These are phyloP conservation scores for Suillus plorans DNA, from an alignment of 768 basidiomycete genomes.

Conservation along the genomic window DNA sequence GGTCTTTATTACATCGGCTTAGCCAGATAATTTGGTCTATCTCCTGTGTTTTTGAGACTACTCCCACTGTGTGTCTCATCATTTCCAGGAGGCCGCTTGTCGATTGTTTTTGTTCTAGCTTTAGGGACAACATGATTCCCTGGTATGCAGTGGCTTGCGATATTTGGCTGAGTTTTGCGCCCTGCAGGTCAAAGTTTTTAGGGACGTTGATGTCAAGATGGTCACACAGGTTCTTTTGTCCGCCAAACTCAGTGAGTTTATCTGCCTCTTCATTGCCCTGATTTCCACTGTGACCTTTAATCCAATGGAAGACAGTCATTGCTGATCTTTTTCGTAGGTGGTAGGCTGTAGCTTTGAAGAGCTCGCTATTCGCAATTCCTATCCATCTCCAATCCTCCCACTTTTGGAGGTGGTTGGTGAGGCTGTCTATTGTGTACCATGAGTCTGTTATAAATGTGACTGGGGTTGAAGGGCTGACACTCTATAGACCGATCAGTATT, in stretches of 20 bases:
- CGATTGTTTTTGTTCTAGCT: background rate
- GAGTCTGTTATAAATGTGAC: constrained; percentile 20
- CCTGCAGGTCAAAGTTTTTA: constrained; percentile 7
- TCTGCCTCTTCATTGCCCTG: constrained; percentile 28
- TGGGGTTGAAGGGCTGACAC: background rate
- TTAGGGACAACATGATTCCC: constrained; percentile 1
- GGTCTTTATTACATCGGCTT: background rate
- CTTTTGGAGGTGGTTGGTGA: constrained; percentile 7
- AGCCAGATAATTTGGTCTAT: background rate
- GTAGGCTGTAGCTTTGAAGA: constrained; percentile 6
- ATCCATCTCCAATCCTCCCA: constrained; percentile 32
- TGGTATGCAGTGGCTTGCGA: constrained; percentile 20
- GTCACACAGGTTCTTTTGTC: background rate
- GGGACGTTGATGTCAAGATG: no score
- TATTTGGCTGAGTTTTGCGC: constrained; percentile 15
- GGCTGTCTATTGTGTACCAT: constrained; percentile 12
- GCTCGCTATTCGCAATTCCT: constrained; percentile 9
- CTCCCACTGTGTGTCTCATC: background rate
- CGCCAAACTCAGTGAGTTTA: constrained; percentile 16
- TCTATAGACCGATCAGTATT: background rate
- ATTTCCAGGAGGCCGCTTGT: constrained; percentile 10
- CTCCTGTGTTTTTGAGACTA: background rate
- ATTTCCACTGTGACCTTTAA: constrained; percentile 23
- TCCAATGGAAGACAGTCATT: constrained; percentile 23
- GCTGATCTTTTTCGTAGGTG: constrained; percentile 14